Conservation (phyloP, 495 filamentous ascomycete species). For the Annulohypoxylon stygium region DNA sequence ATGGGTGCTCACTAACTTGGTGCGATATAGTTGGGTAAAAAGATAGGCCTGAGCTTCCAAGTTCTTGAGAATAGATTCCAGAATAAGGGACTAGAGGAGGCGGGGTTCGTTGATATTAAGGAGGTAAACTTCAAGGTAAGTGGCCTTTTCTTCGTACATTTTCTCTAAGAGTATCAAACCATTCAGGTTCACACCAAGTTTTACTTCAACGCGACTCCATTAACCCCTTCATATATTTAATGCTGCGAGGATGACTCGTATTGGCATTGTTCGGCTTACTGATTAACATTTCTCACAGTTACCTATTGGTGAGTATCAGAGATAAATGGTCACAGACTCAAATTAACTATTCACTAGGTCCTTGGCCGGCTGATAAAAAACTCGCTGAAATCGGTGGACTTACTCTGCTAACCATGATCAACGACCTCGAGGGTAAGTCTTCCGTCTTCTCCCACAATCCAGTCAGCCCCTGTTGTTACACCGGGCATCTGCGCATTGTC, state of each 20-base stretch:
- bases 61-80: conserved; percentile 32
- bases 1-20: neutral
- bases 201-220: no score
- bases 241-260: neutral
- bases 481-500: neutral
- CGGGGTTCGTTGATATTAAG: conserved; percentile 37
- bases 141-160: neutral
- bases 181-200: no score
- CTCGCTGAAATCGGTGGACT: conserved; percentile 23
- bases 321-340: neutral
- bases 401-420: conserved; percentile 17
- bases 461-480: no score
- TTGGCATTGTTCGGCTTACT: no score
- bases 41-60: conserved; percentile 25
- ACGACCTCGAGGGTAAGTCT: conserved; percentile 31
- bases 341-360: conserved; percentile 6
- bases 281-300: no score
- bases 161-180: neutral
- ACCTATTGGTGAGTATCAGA: no score
- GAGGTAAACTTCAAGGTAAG: conserved; percentile 32
- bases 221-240: no score
- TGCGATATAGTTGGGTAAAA: conserved; percentile 20
- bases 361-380: conserved; percentile 20
- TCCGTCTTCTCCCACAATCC: no score
- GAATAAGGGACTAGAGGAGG: conserved; percentile 30